Base-by-base conservation (phyloP, 2,329 filamentous ascomycete species). In the Fusarium sp. region DNA sequence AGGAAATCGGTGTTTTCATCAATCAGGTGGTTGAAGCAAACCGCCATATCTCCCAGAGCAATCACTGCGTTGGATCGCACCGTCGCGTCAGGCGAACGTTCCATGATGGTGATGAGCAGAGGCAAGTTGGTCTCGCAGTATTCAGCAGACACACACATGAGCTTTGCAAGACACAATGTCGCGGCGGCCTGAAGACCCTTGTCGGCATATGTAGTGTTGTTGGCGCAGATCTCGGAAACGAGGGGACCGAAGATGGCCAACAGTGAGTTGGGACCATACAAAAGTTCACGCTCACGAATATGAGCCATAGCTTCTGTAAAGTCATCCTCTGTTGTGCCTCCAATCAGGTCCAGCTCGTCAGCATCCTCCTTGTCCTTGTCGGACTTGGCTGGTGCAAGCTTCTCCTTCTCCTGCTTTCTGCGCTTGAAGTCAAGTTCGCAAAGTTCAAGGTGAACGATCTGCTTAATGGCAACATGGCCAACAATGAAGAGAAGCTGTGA, bases 1-100 rank as follows among this genome's bases (percentile, higher is more conserved):
- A 99, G 81, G 83, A 98, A 99, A 78, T 99, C 96, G 0, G 96
- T 99, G 80, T 99, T 98, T 81, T 99, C 96, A 77, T 99, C 96
- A 73, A 99, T 97, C 54, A 99, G 87, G 77, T 99, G 96, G 77
- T 99, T 99, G 86, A 99, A 99, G 86, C 94, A 97, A 20, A 99
- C 96, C 0, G 96, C 96, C 96, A 99, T 99, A 77, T 99, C 96
- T 38, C 96, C 96, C 0, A 99, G 88, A 0, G 96, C 95, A 73
- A 99, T 97, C 16, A 99, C 96, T 9, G 96, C 93, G 77, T 99
- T 99, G 74, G 93, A 97, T 56, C 96, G 90, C 38, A 97, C 95
- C 16, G 94, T 97, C 1, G 96, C 91, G 75, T 97, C 93, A 31
- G 93, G 88, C 2, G 93, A 97, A 29, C 93, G 90, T 81, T 99